Evolutionary conservation across 2,329 filamentous ascomycete genomes (phyloP).

Genomic region (Westerdykella sp.): DNA sequence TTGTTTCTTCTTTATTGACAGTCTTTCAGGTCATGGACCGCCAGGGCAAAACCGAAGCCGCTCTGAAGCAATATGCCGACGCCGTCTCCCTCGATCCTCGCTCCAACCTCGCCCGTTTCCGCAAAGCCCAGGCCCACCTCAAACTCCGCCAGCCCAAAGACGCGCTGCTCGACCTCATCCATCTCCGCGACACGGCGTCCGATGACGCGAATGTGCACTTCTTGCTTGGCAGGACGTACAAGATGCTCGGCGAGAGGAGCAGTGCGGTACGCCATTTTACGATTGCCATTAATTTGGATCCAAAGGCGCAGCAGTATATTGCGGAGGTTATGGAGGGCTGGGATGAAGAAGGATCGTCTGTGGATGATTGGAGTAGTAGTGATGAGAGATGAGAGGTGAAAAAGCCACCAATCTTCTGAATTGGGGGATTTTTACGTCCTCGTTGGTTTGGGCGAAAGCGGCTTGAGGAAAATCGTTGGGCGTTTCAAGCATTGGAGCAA

Average conservation of each 20-base stretch:
- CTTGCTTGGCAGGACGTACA: constrained; percentile 71
- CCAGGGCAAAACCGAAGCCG: constrained; percentile 72
- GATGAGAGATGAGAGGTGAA: constrained; percentile 15
- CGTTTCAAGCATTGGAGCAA: too few relatives aligned
- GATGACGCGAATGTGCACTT: constrained; percentile 97
- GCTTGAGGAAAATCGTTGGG: too few relatives aligned
- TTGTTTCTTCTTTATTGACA: neutral
- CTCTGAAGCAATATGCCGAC: constrained; percentile 72
- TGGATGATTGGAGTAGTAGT: constrained; percentile 36
- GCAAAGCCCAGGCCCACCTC: constrained; percentile 83
- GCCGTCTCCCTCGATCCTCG: constrained; percentile 77
- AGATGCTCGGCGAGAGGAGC: constrained; percentile 54
- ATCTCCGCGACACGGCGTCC: constrained; percentile 85
- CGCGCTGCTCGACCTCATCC: constrained; percentile 74
- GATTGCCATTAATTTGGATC: constrained; percentile 89
- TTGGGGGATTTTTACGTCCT: too few relatives aligned
- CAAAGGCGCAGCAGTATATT: constrained; percentile 90
- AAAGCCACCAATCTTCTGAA: too few relatives aligned
- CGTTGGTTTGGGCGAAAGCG: too few relatives aligned
- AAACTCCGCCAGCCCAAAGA: constrained; percentile 62
- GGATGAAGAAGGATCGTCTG: constrained; percentile 66
- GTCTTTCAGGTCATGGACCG: constrained; percentile 59
- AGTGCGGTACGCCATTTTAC: constrained; percentile 91
- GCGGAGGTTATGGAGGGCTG: constrained; percentile 95
- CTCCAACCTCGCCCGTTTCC: constrained; percentile 80